Base-by-base conservation (phyloP, 805 yeast species). In the Lachancea sp. region DNA sequence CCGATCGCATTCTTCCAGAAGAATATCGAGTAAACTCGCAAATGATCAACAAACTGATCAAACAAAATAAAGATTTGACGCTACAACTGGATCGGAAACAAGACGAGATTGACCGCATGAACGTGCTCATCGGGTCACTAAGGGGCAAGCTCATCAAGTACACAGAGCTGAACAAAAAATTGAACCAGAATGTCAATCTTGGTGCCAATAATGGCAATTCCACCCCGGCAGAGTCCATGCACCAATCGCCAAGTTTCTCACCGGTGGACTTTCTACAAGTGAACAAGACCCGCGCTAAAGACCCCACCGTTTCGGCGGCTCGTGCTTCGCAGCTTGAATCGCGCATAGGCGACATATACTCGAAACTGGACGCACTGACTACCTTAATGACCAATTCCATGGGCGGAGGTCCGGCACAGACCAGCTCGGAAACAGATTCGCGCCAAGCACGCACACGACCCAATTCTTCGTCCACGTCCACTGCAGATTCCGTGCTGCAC, bases 41-140 rank as follows among this genome's bases (percentile, higher is more conserved):
- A 40, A 65, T 66, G 62, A 56, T 68, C 16, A 74, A 69, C 44
- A 64, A 63, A 43, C 53, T 68, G 27, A 58, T 66, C 17, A 59
- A 59, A 26, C 68, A 69, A 33, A 63, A 65, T 29, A 72, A 68
- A 41, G 60, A 59, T 4, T 55, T 68, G 16, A 62, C 61, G 20
- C 50, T 54, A 16, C 60, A 65, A 45, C 51, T 66, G 34, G 63
- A 60, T 15, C 57, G 56, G 11, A 54, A 66, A 45, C 56, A 55
- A 38, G 61, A 54, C 15, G 63, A 60, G 29, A 57, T 52, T 12
- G 62, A 61, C 19, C 49, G 65, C 47, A 50, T 63, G n/a, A 63
- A 61, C 45, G 54, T 57, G 0, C 51, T 59, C 37, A 66, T 66
- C 3, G 63, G 59, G 20, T 64, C 63, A 0, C 44, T 67, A 22